A percentile compares a stretch with the other conserved stretches of the same genome.
These are phyloP conservation scores for Spongispora temasekensis DNA, from an alignment of 1,284 basidiomycete genomes.

Conservation along the genomic window DNA sequence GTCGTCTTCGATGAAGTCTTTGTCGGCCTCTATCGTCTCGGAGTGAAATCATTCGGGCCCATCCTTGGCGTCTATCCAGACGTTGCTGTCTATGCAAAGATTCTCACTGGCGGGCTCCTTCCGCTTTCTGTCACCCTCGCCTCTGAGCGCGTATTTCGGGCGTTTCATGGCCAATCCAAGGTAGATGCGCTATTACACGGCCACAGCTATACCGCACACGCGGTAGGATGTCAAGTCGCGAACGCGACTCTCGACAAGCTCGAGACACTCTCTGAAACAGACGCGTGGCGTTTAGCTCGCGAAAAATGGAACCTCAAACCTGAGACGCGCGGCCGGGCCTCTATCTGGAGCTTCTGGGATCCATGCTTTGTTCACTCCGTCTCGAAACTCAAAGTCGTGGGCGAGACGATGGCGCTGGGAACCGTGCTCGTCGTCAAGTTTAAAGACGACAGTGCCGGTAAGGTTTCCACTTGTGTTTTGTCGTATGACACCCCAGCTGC, in stretches of 20 bases:
- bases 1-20: constrained; percentile 98
- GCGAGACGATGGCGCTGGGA: constrained; percentile 85
- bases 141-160: constrained; percentile 74
- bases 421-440: constrained; percentile 86
- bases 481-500: background rate
- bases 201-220: constrained; percentile 93
- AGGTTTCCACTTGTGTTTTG: constrained; percentile 19
- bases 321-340: constrained; percentile 1
- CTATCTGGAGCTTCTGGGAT: constrained; percentile 90
- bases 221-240: constrained; percentile 91
- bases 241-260: constrained; percentile 76
- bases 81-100: constrained; percentile 91
- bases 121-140: constrained; percentile 89
- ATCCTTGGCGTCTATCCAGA: constrained; percentile 79
- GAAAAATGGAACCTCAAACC: constrained; percentile 35
- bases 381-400: constrained; percentile 59
- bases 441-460: constrained; percentile 59
- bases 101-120: constrained; percentile 90
- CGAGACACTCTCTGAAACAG: constrained; percentile 45
- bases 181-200: constrained; percentile 90
- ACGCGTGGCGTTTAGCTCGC: constrained; percentile 43
- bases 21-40: constrained; percentile 87
- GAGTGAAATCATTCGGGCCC: constrained; percentile 64
- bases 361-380: constrained; percentile 67
- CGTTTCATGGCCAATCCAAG: constrained; percentile 79